Conservation (phyloP, 768 basidiomycete species). For the Lentinula raphanica region DNA sequence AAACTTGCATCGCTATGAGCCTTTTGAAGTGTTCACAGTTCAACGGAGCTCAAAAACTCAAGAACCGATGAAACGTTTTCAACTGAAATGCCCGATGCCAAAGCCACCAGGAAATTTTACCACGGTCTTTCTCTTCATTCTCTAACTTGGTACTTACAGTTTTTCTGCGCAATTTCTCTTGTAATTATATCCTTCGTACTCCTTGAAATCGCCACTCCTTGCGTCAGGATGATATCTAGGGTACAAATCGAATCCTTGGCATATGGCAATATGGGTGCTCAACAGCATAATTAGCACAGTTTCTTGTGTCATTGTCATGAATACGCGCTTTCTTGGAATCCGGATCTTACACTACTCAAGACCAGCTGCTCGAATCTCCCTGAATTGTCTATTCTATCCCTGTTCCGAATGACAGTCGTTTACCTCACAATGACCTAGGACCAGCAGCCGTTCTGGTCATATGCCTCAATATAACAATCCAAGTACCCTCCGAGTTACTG, state of each 20-base stretch:
- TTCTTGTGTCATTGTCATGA: neutral
- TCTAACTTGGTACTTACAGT: too few species aligned
- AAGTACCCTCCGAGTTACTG: neutral
- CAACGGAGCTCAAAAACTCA: neutral
- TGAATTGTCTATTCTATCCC: neutral
- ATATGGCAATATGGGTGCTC: neutral
- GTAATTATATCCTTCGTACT: too few species aligned
- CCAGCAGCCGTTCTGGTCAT: neutral
- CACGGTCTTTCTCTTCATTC: neutral
- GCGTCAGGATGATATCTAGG: neutral
- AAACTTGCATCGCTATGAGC: neutral
- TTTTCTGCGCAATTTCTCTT: neutral
- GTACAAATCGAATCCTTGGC: neutral
- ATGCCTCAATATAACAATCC: too few species aligned
- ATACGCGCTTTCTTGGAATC: neutral
- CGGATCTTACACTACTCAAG: neutral
- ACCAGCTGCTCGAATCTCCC: neutral
- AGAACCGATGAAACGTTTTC: neutral
- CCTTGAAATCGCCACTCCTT: neutral
- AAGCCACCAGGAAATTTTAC: neutral
- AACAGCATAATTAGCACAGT: neutral
- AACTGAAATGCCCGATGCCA: neutral
- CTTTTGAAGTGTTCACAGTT: neutral
- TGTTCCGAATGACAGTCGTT: neutral
- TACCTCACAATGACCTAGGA: neutral